Conservation (phyloP, 2,329 filamentous ascomycete genomes). For the Penicillium sp. region DNA sequence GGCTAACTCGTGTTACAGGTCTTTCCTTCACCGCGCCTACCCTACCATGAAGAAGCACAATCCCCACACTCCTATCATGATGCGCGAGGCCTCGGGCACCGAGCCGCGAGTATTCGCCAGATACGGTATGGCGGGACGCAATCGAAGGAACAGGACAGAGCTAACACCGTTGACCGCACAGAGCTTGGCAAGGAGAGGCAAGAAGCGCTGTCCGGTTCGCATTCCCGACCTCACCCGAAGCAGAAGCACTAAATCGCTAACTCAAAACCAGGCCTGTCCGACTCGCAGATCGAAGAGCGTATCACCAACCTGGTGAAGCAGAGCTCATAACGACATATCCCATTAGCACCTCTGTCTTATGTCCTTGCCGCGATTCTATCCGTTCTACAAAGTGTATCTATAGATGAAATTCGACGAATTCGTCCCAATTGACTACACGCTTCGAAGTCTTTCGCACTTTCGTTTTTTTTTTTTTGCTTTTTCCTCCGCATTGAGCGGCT, state of each 20-base stretch:
- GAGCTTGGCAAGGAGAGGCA: slow-evolving; percentile 68
- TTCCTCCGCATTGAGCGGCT: neutral
- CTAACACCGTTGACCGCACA: slow-evolving; percentile 29
- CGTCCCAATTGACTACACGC: neutral
- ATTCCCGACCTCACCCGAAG: neutral
- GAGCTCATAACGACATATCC: slow-evolving; percentile 31
- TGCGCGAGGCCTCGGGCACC: slow-evolving; percentile 85
- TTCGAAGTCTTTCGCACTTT: neutral
- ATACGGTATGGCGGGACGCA: slow-evolving; percentile 65
- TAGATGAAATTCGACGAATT: slow-evolving; percentile 32
- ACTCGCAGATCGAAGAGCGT: slow-evolving; percentile 68
- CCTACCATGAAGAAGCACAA: slow-evolving; percentile 99
- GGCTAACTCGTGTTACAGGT: slow-evolving; percentile 51
- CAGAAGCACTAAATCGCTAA: slow-evolving; percentile 10
- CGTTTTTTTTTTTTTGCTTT: neutral
- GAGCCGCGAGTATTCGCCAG: slow-evolving; percentile 84
- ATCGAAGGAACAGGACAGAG: neutral
- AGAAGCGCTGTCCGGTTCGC: slow-evolving; percentile 57
- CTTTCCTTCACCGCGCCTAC: slow-evolving; percentile 87
- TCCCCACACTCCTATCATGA: slow-evolving; percentile 86
- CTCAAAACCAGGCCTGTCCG: slow-evolving; percentile 56
- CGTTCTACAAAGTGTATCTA: slow-evolving; percentile 36
- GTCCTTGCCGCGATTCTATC: slow-evolving; percentile 24
- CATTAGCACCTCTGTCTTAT: slow-evolving; percentile 18
- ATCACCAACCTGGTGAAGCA: slow-evolving; percentile 62